Percentiles rank a stretch among this genome's conserved stretches.
Evolutionary conservation across 495 filamentous ascomycete genomes (phyloP).

Genomic region (Poronia punctata): DNA sequence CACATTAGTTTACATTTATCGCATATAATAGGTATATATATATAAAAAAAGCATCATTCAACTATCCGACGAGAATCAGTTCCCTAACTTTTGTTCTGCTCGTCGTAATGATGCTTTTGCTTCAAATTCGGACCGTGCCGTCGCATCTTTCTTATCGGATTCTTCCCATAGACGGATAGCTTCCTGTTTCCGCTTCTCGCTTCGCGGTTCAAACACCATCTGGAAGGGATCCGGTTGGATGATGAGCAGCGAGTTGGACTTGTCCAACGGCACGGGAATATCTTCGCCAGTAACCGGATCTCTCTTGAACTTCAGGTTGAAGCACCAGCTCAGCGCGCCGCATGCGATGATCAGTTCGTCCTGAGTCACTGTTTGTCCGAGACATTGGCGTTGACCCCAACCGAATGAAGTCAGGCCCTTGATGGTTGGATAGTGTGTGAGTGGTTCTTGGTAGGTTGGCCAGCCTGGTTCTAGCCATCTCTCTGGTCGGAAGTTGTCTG

Average conservation of each 20-base stretch:
- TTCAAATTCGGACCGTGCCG: conserved; percentile 22
- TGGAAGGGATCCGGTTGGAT: conserved; percentile 37
- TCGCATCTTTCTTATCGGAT: conserved; percentile 17
- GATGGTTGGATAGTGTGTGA: conserved; percentile 38
- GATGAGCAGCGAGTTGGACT: conserved; percentile 35
- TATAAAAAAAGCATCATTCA: conserved; percentile 12
- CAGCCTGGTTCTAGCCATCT: conserved; percentile 44
- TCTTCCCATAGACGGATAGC: conserved; percentile 24
- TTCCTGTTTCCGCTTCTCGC: conserved; percentile 20
- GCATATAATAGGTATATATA: too few relatives aligned
- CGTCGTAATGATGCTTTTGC: conserved; percentile 1
- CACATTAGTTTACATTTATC: too few relatives aligned
- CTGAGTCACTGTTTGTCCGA: conserved; percentile 51
- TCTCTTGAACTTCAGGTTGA: conserved; percentile 38
- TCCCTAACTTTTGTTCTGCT: conserved; percentile 7
- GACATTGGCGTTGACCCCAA: conserved; percentile 54
- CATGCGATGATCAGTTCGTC: conserved; percentile 39
- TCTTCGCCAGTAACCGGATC: conserved; percentile 26
- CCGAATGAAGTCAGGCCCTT: conserved; percentile 47
- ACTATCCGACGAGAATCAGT: conserved; percentile 4
- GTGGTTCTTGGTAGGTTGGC: conserved; percentile 46
- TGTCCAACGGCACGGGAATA: conserved; percentile 34
- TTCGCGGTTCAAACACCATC: conserved; percentile 36
- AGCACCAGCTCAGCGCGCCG: conserved; percentile 39
- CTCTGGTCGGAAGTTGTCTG: conserved; percentile 43